Evolutionary conservation across 2,329 filamentous ascomycete genomes (phyloP).

Genomic region (Calonectria naviculata): DNA sequence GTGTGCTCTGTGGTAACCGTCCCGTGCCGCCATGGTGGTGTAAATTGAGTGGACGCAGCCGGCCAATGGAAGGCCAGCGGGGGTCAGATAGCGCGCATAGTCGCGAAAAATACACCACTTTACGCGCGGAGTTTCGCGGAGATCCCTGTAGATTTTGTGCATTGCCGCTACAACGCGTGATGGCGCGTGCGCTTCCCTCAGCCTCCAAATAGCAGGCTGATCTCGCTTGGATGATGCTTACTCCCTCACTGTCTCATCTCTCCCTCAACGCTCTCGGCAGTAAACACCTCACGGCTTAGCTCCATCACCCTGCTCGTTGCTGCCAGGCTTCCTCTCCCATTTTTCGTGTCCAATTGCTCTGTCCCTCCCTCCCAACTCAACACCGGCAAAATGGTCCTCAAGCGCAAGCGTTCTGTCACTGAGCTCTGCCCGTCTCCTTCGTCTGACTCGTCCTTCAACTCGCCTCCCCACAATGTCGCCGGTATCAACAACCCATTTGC

Average conservation of each 20-base stretch:
- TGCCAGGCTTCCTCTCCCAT: background rate
- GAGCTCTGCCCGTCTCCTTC: constrained; percentile 62
- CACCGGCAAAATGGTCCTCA: constrained; percentile 55
- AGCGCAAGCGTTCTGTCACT: constrained; percentile 72
- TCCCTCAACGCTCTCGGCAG: background rate
- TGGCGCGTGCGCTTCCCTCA: constrained; percentile 28
- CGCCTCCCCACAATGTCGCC: constrained; percentile 45
- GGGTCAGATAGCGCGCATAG: background rate
- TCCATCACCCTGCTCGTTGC: background rate
- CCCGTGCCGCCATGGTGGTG: background rate
- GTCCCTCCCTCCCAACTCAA: background rate
- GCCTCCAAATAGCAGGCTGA: constrained; percentile 15
- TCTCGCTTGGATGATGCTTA: constrained; percentile 4
- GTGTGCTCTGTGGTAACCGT: background rate
- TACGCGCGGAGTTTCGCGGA: constrained; percentile 17
- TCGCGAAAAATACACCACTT: constrained; percentile 21
- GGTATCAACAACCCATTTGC: constrained; percentile 45
- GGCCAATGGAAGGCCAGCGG: background rate
- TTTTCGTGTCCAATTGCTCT: background rate
- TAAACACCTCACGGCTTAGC: background rate
- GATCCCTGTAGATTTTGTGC: background rate
- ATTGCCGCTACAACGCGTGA: constrained; percentile 23
- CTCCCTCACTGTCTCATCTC: constrained; percentile 8
- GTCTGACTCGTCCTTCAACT: constrained; percentile 56
- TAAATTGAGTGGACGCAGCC: background rate